Evolutionary conservation across 441 rosid genomes (phyloP), one percentile per base, ranked within the genome.

Genomic region (Corymbia calophylla): DNA sequence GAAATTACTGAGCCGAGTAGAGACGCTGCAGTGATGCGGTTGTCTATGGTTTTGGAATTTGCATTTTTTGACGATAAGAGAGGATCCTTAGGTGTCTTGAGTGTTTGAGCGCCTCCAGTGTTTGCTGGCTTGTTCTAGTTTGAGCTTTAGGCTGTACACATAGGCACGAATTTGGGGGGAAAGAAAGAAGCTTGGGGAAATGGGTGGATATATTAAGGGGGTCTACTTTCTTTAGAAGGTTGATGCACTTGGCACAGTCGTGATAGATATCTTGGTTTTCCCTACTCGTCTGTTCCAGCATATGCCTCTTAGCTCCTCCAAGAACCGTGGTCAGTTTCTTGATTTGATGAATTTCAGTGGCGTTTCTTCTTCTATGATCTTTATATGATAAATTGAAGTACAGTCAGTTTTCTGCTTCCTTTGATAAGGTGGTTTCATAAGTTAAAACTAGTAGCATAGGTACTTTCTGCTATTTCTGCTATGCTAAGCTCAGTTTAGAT

Each of bases 231-330:
- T 77, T 17, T 77, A 44, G 51, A 77, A 77, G 84, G n/a, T 14
- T 77, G 51, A 44, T 77, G 53, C 29, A 0, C 84, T 44, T 68
- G 44, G 35, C 0, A 9, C 84, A 0, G 18, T 77, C 11, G 53
- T 12, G 84, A 44, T 77, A 44, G n/a, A 4, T 11, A 44, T 77
- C 84, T 44, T 23, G n/a, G 53, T 77, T 48, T 77, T 44, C 48
- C 53, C 53, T 44, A 11, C 84, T 13, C 0, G 84, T 44, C 53
- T 77, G 53, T 77, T 77, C 84, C 16, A 44, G 84, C 82, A 77
- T 77, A 39, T 77, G 84, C 84, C 84, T 1, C 84, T 77, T 44
- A 3, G 53, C 84, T 73, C 44, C 51, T 73, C n/a, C 84, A 39
- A 39, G 49, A 39, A 73, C 84, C 7, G 51, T 73, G 51, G 84